phyloP scores from a whole-genome alignment of 352 stramenopile species.

The Phytophthora cryptogea region DNA sequence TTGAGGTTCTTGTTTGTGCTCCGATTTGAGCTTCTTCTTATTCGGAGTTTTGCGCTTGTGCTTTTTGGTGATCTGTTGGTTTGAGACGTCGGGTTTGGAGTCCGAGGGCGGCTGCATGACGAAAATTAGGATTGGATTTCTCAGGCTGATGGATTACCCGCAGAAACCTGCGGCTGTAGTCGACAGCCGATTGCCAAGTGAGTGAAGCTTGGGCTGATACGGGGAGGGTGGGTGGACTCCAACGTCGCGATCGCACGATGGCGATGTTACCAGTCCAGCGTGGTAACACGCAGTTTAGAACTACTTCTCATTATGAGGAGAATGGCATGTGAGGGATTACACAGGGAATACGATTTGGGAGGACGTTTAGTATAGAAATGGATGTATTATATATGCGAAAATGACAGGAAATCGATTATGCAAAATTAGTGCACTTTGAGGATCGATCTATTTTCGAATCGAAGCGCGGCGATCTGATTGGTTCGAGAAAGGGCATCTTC shows the following conservation, averaged over 20 bases:
- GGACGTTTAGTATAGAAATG: background rate
- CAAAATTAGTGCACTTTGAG: background rate
- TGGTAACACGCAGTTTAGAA: conserved; percentile 2
- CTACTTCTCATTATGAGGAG: too few species aligned
- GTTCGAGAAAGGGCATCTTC: conserved; percentile 18
- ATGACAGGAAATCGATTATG: background rate
- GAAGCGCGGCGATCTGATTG: conserved; percentile 18
- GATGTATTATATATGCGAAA: background rate
- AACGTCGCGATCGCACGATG: conserved; percentile 18
- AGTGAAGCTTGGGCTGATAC: conserved; percentile 27
- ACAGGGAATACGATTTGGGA: background rate
- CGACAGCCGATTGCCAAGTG: conserved; percentile 25
- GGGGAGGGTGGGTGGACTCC: conserved; percentile 26
- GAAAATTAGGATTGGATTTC: background rate
- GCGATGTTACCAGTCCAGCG: conserved; percentile 18
- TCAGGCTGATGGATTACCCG: background rate
- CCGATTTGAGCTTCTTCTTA: conserved; percentile 10
- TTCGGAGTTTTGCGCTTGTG: conserved; percentile 5
- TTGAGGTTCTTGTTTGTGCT: conserved; percentile 2
- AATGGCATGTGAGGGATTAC: too few species aligned
- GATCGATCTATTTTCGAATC: conserved; percentile 16
- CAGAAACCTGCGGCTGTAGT: background rate
- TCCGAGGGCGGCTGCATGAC: conserved; percentile 18
- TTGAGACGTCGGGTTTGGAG: conserved; percentile 9
- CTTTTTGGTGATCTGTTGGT: background rate